These are phyloP conservation scores for Pythium dissotocum DNA, from an alignment of 352 stramenopile genomes.

Conservation along the genomic window DNA sequence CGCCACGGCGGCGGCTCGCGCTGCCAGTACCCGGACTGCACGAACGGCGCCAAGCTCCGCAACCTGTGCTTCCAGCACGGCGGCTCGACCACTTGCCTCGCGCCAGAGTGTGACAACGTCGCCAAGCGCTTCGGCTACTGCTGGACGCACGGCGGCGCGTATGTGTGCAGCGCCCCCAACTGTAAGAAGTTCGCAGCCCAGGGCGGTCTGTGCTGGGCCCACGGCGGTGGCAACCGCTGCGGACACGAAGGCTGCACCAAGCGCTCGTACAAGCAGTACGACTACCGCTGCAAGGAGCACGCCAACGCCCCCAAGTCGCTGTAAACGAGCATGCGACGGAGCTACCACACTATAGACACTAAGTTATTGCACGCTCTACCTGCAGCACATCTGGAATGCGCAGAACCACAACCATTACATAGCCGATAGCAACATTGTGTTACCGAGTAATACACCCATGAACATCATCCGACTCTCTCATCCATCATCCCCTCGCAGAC, in stretches of 20 bases:
- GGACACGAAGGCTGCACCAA: slow-evolving; percentile 30
- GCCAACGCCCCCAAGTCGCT: not conserved
- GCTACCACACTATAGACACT: slow-evolving; percentile 12
- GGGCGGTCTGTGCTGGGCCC: slow-evolving; percentile 32
- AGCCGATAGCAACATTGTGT: slow-evolving; percentile 7
- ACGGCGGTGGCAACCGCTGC: slow-evolving; percentile 33
- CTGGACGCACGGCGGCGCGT: slow-evolving; percentile 30
- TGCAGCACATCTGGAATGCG: slow-evolving; percentile 19
- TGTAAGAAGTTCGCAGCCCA: slow-evolving; percentile 35
- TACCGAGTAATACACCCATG: slow-evolving; percentile 3
- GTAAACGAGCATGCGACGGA: not conserved
- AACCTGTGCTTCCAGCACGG: slow-evolving; percentile 33
- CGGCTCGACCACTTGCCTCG: slow-evolving; percentile 25
- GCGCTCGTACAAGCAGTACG: slow-evolving; percentile 27
- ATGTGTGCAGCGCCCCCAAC: slow-evolving; percentile 16
- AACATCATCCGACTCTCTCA: not conserved
- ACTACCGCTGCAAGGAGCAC: slow-evolving; percentile 25
- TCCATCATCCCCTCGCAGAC: not conserved
- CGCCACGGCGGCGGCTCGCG: slow-evolving; percentile 23
- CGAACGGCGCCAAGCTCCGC: slow-evolving; percentile 25
- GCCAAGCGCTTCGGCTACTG: slow-evolving; percentile 35
- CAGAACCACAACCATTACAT: not conserved
- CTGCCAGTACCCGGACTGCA: slow-evolving; percentile 24
- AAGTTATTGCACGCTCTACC: slow-evolving; percentile 21
- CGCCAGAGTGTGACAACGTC: slow-evolving; percentile 20